Evolutionary conservation across 495 filamentous ascomycete species (phyloP), one percentile per base, ranked within the genome.

Genomic region (Aspergillus biplanus): DNA sequence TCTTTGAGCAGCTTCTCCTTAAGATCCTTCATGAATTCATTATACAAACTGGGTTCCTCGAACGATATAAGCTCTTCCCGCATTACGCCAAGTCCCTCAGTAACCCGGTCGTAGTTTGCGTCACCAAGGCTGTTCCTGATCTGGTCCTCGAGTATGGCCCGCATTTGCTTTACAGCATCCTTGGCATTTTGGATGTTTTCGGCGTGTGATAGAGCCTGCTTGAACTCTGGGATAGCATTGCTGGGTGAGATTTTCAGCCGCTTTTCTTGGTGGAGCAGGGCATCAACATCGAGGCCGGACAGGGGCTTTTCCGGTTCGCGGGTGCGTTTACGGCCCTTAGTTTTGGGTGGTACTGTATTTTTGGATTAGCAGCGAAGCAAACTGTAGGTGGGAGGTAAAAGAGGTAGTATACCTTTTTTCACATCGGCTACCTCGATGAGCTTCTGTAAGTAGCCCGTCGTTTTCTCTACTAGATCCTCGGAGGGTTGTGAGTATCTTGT

Each of bases 191-290:
- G 78, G 15, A 88, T 76, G 34, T 87, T 86, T 13, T 87, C 85
- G 2, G 90, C 83, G 1, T 77, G 75, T 0, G 82, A 81, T 15
- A 98, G 80, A 21, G 86, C 84, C 75, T 94, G 92, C 69, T 92
- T 96, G 84, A 97, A 98, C 56, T 93, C 90, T 0, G 96, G 93
- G 50, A 99, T 90, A 5, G 92, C 86, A 67, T 99, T 98, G 31
- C 87, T 79, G 0, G 85, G 67, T 4, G 89, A 89, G 56, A 99
- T 93, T 60, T 85, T 89, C 44, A 77, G 69, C 9, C 78, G 83
- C 65, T 87, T 87, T 67, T 86, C 77, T 71, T 77, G 69, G 49
- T 82, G 81, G 31, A 97, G 87, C 16, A 97, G 87, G 2, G 85
- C 83, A 62, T 92, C 89, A 57, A 97, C 84, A 67, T 99, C 89